Evolutionary conservation across 768 basidiomycete species (phyloP).

Genomic region (Leccinum olivaceopallidum): DNA sequence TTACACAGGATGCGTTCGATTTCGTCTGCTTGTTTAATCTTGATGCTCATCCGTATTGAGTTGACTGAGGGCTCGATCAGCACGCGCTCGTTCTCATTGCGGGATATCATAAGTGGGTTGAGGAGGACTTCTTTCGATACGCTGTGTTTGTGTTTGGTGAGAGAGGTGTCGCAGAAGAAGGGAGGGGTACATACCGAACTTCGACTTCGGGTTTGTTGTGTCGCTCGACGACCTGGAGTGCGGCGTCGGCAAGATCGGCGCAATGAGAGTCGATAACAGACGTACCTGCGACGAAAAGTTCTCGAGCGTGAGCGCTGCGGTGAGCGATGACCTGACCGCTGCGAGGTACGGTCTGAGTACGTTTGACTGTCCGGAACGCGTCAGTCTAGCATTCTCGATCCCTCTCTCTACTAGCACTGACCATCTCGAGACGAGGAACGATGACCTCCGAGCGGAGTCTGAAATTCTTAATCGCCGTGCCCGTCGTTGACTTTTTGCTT

Average conservation of each 20-base stretch:
- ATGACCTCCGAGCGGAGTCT: conserved; percentile 46
- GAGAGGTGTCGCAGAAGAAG: background rate
- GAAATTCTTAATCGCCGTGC: conserved; percentile 17
- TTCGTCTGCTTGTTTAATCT: conserved; percentile 99
- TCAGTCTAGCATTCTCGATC: conserved; percentile 8
- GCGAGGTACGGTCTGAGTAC: conserved; percentile 94
- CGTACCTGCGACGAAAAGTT: conserved; percentile 88
- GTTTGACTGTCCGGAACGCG: conserved; percentile 68
- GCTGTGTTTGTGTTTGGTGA: conserved; percentile 41
- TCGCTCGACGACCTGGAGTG: conserved; percentile 81
- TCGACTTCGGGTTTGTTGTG: conserved; percentile 99
- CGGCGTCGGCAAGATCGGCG: conserved; percentile 9
- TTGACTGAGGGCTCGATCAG: conserved; percentile 97
- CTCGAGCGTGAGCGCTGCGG: conserved; percentile 96
- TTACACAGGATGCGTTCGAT: conserved; percentile 97
- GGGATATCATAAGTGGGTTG: conserved; percentile 90
- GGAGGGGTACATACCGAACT: conserved; percentile 54
- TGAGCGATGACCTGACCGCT: conserved; percentile 93
- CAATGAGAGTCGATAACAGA: conserved; percentile 1
- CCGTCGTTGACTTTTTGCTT: background rate
- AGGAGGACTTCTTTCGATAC: conserved; percentile 93
- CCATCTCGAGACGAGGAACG: conserved; percentile 43
- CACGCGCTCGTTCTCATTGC: conserved; percentile 97
- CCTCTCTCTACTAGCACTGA: conserved; percentile 34
- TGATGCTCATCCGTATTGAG: conserved; percentile 94